Evolutionary conservation across 1,284 basidiomycete genomes (phyloP).

Genomic region (Boletus smithii): DNA sequence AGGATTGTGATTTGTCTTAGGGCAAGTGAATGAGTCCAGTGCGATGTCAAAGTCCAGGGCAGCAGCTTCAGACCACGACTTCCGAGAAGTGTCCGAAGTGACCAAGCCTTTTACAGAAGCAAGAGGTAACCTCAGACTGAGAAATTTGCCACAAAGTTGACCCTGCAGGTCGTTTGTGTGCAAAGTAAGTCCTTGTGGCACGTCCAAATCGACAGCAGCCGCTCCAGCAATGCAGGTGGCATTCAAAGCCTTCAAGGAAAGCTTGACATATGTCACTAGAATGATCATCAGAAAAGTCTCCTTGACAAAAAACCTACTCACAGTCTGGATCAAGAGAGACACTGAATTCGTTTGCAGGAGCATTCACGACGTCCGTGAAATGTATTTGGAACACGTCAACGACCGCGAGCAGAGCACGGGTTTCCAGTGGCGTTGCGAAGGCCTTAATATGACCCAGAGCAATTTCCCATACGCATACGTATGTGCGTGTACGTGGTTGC

Average conservation of each 20-base stretch:
- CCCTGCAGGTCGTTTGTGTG: slow-evolving; percentile 75
- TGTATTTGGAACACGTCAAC: slow-evolving; percentile 62
- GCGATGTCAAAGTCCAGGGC: slow-evolving; percentile 52
- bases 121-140: slow-evolving; percentile 52
- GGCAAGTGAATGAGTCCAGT: slow-evolving; percentile 66
- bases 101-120: slow-evolving; percentile 47
- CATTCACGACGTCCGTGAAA: slow-evolving; percentile 74
- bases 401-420: slow-evolving; percentile 50
- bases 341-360: slow-evolving; percentile 70
- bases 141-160: slow-evolving; percentile 57
- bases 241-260: slow-evolving; percentile 53
- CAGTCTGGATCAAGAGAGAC: slow-evolving; percentile 72
- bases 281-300: slow-evolving; percentile 8
- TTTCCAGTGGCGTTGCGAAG: slow-evolving; percentile 55
- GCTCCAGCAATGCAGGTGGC: slow-evolving; percentile 50
- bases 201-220: slow-evolving; percentile 53
- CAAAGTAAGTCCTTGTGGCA: slow-evolving; percentile 60
- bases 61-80: slow-evolving; percentile 70
- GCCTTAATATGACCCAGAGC: slow-evolving; percentile 60
- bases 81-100: slow-evolving; percentile 37
- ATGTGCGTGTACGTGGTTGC: slow-evolving; percentile 77
- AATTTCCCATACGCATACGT: slow-evolving; percentile 90
- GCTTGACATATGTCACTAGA: slow-evolving; percentile 51
- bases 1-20: slow-evolving; percentile 50
- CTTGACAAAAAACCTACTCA: slow-evolving; percentile 34